Base-by-base conservation (phyloP, 208 protist species). In the Leishmania martiniquensis region DNA sequence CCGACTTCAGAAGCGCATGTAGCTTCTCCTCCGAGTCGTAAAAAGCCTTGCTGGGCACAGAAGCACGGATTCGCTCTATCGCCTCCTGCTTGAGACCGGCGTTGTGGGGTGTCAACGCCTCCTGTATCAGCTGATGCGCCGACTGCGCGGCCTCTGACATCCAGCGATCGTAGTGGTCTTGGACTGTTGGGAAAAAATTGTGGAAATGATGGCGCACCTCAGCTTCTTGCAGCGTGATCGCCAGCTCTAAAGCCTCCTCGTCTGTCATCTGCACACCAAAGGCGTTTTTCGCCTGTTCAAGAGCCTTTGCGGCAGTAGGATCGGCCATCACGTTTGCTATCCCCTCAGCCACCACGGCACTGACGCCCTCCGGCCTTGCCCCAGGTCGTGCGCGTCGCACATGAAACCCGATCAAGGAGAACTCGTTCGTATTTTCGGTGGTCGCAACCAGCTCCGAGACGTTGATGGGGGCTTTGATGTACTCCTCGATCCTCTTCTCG, bases 191-290 rank as follows among this genome's bases (percentile, higher is more conserved):
- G 73, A 97, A 96, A 78, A 87, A 96, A 49, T 97, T 87, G 74
- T 93, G 86, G 82, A 95, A 96, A 78, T 96, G 92, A 75, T 94
- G 89, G 55, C 84, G 88, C 54, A 91, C 82, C 45, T 93, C 86
- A 29, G 89, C 91, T 59, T 85, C 81, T 12, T 95, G 84, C 72
- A 97, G 70, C 37, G 87, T 76, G 45, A 90, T 79, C 10, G 89
- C 87, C n/a, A 97, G 55, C 84, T 96, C 89, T 54, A 85, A 44
- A 4, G 86, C 91, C 82, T 96, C 92, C 52, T 90, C 90, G 60
- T 97, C 87, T 1, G 88, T 86, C 63, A 97, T 71, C 76, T 86
- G 49, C 20, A 82, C 84, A 32, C 79, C 88, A 62, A 94, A 65
- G 47, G 83, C 76, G 68, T 94, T 91, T 76, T 94, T 94, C 51